These are phyloP conservation scores for Ehretia macrophylla DNA, from an alignment of 257 asterid species.

Conservation along the genomic window DNA sequence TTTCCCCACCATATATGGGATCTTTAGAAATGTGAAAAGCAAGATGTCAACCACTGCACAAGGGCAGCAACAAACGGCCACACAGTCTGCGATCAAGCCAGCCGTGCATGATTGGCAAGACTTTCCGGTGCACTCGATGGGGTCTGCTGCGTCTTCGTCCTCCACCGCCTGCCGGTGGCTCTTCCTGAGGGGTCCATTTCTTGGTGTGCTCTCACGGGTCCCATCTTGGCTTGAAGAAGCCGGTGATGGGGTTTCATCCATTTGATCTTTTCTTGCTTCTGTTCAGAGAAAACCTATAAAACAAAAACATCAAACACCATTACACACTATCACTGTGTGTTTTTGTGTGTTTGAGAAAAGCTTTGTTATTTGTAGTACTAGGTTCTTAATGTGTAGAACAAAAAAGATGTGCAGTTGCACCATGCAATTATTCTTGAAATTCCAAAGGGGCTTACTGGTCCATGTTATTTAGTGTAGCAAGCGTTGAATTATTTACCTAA, in stretches of 20 bases:
- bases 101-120: slow-evolving; percentile 86
- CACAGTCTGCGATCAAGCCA: slow-evolving; percentile 87
- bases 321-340: not conserved
- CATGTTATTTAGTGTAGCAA: slow-evolving; percentile 48
- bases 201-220: slow-evolving; percentile 3
- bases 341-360: not conserved
- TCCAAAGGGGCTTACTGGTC: slow-evolving; percentile 48
- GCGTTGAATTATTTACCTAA: slow-evolving; percentile 32
- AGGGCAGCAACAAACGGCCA: slow-evolving; percentile 94
- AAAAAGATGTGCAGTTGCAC: slow-evolving; percentile 28
- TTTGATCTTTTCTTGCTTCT: slow-evolving; percentile 11
- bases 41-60: slow-evolving; percentile 74
- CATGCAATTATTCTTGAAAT: slow-evolving; percentile 43
- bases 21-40: slow-evolving; percentile 61
- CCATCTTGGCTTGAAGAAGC: slow-evolving; percentile 9
- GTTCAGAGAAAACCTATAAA: slow-evolving; percentile 8
- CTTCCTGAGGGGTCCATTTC: slow-evolving; percentile 4
- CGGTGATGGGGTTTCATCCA: slow-evolving; percentile 27
- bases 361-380: not conserved
- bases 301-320: slow-evolving; percentile 6
- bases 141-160: slow-evolving; percentile 35
- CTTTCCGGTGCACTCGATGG: slow-evolving; percentile 54
- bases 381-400: slow-evolving; percentile 23
- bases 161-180: slow-evolving; percentile 20
- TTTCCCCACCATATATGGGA: slow-evolving; percentile 83